Evolutionary conservation across 163 green algal species (phyloP).

Genomic region (Scenedesmus sp.): DNA sequence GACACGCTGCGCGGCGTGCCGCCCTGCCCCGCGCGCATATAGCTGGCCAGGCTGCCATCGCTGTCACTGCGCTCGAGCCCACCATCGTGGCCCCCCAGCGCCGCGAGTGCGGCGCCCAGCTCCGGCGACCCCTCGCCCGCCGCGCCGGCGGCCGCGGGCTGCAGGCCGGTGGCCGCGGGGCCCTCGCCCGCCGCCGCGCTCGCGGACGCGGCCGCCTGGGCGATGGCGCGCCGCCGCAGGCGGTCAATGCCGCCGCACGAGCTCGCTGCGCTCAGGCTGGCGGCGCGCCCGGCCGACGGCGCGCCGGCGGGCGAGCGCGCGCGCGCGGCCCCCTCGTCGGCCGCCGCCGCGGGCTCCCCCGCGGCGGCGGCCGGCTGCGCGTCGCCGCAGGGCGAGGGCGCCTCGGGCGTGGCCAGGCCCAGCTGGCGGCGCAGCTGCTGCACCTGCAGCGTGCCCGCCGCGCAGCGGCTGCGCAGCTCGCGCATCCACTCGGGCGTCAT

Average conservation of each 20-base stretch:
- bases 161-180: too few relatives aligned
- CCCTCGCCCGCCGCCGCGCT: constrained; percentile 4
- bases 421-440: constrained; percentile 24
- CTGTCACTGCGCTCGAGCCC: too few relatives aligned
- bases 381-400: too few relatives aligned
- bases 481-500: constrained; percentile 37
- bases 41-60: too few relatives aligned
- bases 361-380: too few relatives aligned
- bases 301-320: too few relatives aligned
- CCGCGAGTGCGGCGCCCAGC: neutral
- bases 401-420: constrained; percentile 17
- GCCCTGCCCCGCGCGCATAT: neutral
- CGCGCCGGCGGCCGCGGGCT: too few relatives aligned
- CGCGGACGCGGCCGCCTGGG: neutral
- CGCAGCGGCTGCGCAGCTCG: neutral
- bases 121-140: too few relatives aligned
- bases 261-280: constrained; percentile 8
- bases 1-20: neutral
- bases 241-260: constrained; percentile 17
- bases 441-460: neutral
- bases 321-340: too few relatives aligned
- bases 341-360: too few relatives aligned
- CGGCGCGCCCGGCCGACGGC: neutral
- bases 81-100: too few relatives aligned
- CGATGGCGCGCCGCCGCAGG: constrained; percentile 19